Evolutionary conservation across 75 land plant species (phyloP).

Genomic region (Picea glauca): DNA sequence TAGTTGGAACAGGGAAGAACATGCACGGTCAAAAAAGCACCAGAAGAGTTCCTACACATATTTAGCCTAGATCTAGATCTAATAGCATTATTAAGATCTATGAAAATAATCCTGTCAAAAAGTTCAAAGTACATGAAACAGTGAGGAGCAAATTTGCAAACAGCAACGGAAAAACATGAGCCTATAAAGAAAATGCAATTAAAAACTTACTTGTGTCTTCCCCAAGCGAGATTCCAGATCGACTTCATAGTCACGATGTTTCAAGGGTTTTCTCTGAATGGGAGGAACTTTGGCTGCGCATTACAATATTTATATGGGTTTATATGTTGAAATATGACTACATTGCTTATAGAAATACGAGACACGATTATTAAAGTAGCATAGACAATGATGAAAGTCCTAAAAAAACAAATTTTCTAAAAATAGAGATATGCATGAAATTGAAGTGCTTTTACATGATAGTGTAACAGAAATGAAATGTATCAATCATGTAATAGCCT

Average conservation of each 20-base stretch:
- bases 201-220: slow-evolving; percentile 74
- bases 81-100: background rate
- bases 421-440: background rate
- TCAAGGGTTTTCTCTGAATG: slow-evolving; percentile 92
- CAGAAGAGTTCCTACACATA: background rate
- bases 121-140: background rate
- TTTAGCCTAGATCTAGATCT: background rate
- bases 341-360: background rate
- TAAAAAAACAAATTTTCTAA: background rate
- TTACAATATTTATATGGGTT: slow-evolving; percentile 3
- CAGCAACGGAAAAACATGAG: background rate
- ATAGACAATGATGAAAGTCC: background rate
- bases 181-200: background rate
- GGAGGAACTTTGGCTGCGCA: slow-evolving; percentile 74
- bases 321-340: background rate
- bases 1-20: no score
- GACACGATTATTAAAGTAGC: background rate
- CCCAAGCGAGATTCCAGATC: slow-evolving; percentile 94
- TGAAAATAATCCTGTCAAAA: background rate
- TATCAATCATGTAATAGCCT: background rate
- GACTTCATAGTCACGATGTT: slow-evolving; percentile 94
- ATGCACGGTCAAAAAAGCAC: background rate
- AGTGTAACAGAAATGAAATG: background rate
- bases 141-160: background rate
- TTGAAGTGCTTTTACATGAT: no score